phyloP scores from a whole-genome alignment of 495 filamentous ascomycete species.

The Lasiosphaeriaceae sp. region DNA sequence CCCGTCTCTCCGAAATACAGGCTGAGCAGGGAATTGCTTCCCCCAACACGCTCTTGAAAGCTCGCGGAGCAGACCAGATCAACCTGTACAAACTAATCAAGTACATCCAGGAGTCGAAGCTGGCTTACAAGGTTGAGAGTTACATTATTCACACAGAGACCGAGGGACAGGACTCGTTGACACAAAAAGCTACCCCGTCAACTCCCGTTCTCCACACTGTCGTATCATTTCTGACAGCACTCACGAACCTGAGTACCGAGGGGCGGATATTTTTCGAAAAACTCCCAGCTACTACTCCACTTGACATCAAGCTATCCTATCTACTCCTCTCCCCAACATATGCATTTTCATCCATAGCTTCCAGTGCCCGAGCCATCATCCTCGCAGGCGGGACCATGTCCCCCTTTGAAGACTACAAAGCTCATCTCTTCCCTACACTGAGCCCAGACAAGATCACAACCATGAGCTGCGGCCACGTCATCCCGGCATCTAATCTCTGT shows the following conservation, averaged over 20 bases:
- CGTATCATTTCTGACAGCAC: conserved; percentile 72
- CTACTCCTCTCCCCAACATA: conserved; percentile 91
- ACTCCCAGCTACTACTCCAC: conserved; percentile 18
- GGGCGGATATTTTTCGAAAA: conserved; percentile 80
- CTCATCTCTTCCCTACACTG: conserved; percentile 79
- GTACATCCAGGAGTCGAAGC: conserved; percentile 88
- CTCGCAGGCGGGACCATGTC: conserved; percentile 97
- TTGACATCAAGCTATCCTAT: conserved; percentile 68
- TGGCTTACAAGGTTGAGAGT: conserved; percentile 90
- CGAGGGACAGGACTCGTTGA: conserved; percentile 42
- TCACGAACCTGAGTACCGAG: conserved; percentile 86
- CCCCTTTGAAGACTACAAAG: conserved; percentile 84
- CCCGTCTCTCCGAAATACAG: conserved; percentile 17
- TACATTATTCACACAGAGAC: conserved; percentile 63
- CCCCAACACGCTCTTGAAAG: conserved; percentile 64
- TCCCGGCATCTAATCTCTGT: conserved; percentile 74
- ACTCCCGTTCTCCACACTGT: conserved; percentile 79
- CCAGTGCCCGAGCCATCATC: conserved; percentile 82
- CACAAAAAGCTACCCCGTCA: conserved; percentile 29
- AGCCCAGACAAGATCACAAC: conserved; percentile 62
- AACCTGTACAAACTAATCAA: conserved; percentile 83
- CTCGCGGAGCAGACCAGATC: conserved; percentile 91
- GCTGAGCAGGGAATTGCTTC: conserved; percentile 56
- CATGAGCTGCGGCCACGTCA: conserved; percentile 92
- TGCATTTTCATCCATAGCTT: conserved; percentile 84